These are phyloP conservation scores for Talaromyces stipitatus DNA, from an alignment of 495 filamentous ascomycete species.

Conservation along the genomic window DNA sequence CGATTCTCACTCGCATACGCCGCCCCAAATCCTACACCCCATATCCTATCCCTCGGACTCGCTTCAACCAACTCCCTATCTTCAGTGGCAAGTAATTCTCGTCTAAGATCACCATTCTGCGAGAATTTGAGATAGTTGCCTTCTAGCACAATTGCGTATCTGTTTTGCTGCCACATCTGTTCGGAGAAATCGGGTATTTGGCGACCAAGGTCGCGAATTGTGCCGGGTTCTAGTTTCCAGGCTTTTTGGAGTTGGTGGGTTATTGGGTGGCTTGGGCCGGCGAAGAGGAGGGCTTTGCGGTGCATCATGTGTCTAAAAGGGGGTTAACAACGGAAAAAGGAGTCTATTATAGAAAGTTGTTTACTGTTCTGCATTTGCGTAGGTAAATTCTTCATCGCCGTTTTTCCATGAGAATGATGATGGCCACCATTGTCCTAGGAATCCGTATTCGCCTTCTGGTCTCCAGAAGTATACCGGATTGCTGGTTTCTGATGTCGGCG, in stretches of 20 bases:
- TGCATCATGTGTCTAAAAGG: slow-evolving; percentile 58
- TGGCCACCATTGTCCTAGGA: slow-evolving; percentile 32
- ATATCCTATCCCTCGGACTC: slow-evolving; percentile 53
- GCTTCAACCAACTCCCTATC: slow-evolving; percentile 57
- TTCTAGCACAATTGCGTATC: slow-evolving; percentile 49
- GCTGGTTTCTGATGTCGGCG: not conserved
- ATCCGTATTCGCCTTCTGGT: slow-evolving; percentile 17
- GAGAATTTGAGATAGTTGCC: slow-evolving; percentile 56
- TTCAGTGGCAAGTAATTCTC: slow-evolving; percentile 47
- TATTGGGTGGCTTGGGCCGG: slow-evolving; percentile 17
- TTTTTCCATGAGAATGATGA: slow-evolving; percentile 18
- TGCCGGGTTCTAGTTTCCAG: slow-evolving; percentile 19
- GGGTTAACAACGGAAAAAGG: too few species aligned
- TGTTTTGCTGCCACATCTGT: slow-evolving; percentile 43
- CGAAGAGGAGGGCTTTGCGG: slow-evolving; percentile 51
- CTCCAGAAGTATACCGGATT: slow-evolving; percentile 28
- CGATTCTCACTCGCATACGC: slow-evolving; percentile 39
- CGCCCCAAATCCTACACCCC: slow-evolving; percentile 57
- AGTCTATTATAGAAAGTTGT: too few species aligned
- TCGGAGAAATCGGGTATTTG: slow-evolving; percentile 47
- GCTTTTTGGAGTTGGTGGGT: slow-evolving; percentile 32
- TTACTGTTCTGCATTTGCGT: slow-evolving; percentile 23
- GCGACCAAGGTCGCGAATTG: slow-evolving; percentile 50
- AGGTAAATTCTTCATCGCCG: slow-evolving; percentile 10
- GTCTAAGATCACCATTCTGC: slow-evolving; percentile 27